Percentiles rank a stretch among this genome's conserved stretches.
Evolutionary conservation across 306 rosid species (phyloP).

Genomic region (Prunus dulcis): DNA sequence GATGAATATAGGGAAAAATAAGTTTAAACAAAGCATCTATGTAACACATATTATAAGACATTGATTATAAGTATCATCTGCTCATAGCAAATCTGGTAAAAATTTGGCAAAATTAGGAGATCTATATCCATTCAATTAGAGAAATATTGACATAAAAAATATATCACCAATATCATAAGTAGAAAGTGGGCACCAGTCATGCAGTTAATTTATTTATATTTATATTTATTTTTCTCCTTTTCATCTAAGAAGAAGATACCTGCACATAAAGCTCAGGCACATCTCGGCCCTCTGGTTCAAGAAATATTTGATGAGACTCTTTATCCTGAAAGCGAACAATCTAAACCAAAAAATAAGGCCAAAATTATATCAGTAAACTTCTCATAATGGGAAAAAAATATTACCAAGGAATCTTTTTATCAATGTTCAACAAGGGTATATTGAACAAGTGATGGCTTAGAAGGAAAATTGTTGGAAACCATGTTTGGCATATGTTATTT

Average conservation of each 20-base stretch:
- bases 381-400: neutral
- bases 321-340: constrained; percentile 89
- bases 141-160: neutral
- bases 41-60: neutral
- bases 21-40: neutral
- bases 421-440: neutral
- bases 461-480: neutral
- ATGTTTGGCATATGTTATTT: neutral
- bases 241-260: constrained; percentile 35
- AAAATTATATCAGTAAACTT: neutral
- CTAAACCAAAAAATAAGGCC: constrained; percentile 34
- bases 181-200: neutral
- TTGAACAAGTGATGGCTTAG: neutral
- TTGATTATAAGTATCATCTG: neutral
- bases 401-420: neutral
- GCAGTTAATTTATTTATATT: neutral
- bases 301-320: constrained; percentile 95
- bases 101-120: neutral
- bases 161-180: neutral
- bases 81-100: neutral
- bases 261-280: constrained; percentile 98
- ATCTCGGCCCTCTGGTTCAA: constrained; percentile 95
- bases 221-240: neutral
- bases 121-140: neutral
- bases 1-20: constrained; percentile 7